Evolutionary conservation across 2,329 filamentous ascomycete genomes (phyloP), one percentile per base, ranked within the genome.

Genomic region (Claviceps maximensis): DNA sequence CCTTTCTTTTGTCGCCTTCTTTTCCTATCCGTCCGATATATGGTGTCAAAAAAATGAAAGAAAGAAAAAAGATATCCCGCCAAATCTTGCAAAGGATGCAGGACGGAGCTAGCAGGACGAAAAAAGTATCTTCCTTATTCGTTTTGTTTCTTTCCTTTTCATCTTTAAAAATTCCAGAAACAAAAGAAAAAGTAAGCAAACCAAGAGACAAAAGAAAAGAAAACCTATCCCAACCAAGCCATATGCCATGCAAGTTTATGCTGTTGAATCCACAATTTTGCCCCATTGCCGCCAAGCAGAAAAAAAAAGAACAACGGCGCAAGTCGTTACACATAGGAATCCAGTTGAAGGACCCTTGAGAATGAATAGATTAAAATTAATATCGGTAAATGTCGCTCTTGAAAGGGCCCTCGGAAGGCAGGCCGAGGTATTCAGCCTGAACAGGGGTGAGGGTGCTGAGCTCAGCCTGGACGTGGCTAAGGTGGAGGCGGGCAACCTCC

Each of bases 401-500:
- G 87, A 81, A 98, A 65, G 93, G 93, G 70, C 93, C 93, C 77
- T 90, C 86, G 59, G 82, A 68, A 56, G 83, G 79, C 62, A 98
- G 79, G 65, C 89, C 83, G 69, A 97, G 86, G 79, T 98, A 98
- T 68, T 97, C 93, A 62, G 89, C 86, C 81, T 98, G 93, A 64
- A 86, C 86, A 56, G 78, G 67, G 68, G 83, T 88, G 69, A 98
- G 84, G 73, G 83, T 84, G 71, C 85, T 87, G 67, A 98, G 83
- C 82, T 97, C 89, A 67, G 81, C 93, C 75, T 95, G 94, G 79
- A 89, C 86, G 79, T 97, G 93, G 60, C 77, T 82, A 62, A 96
- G 78, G 78, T 98, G 93, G 62, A 96, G 87, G 69, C 85, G 82
- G 69, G 93, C 93, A 68, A 98, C 93, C 77, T 96, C 89, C 84